Base-by-base conservation (phyloP, 495 filamentous ascomycete genomes). In the Xylaria grammica region DNA sequence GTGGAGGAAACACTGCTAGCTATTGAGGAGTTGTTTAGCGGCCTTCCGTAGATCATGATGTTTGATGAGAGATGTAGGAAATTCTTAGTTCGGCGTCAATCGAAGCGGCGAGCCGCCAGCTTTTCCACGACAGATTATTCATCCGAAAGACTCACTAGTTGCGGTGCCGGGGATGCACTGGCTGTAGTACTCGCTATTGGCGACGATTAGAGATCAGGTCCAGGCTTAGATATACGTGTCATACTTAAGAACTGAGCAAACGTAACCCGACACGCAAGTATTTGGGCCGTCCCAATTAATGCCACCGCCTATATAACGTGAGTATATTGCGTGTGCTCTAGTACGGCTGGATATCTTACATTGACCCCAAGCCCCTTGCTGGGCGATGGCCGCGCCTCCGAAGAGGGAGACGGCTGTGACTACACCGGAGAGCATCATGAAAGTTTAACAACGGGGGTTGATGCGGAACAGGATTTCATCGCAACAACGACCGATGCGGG, bases 331-430 rank as follows among this genome's bases (percentile, higher is more conserved):
- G 6, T 32, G 8, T 17, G 22, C 42, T 30, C 15, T 0, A 40
- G 15, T 4, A 17, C 0, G n/a, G 9, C 15, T 17, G 44, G 42
- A 2, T 26, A 54, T 42, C 50, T 63, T 32, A 63, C 51, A 63
- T 63, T 63, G 61, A 6, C 32, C 61, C 61, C 61, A 63, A 13
- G 51, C 51, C 40, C 48, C 38, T 44, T 56, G 61, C 22, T 63
- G 51, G 29, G 61, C 61, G 36, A 56, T 22, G 7, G 29, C 61
- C 8, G 22, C 29, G 19, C 51, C 51, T 11, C 50, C 61, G 27
- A 63, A 49, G 7, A 63, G 51, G 29, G 13, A 48, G 7, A 34
- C 20, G 11, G 13, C 8, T n/a, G 40, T 15, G 3, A 20, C 13
- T 55, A 49, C 38, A 27, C 42, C 20, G 30, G 29, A 63, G 29